Conservation (phyloP, 2,329 filamentous ascomycete species). For the Lasiodiplodia gonubiensis region DNA sequence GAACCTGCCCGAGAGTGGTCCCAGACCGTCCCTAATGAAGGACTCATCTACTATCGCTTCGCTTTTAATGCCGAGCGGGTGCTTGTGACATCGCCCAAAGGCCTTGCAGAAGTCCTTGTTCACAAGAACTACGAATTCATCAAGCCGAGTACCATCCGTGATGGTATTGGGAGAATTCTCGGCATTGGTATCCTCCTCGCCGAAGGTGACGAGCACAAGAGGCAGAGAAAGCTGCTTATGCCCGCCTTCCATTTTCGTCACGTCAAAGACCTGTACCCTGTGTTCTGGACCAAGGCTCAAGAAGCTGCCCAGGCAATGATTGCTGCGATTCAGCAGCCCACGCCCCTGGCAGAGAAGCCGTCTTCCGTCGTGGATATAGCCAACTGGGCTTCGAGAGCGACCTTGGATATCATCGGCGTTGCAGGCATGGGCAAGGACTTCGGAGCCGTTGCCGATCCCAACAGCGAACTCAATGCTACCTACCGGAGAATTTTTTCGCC, state of each 20-base stretch:
- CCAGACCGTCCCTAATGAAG: slow-evolving; percentile 60
- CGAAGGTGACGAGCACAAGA: slow-evolving; percentile 89
- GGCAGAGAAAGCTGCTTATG: slow-evolving; percentile 57
- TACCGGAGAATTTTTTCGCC: slow-evolving; percentile 59
- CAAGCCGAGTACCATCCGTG: slow-evolving; percentile 54
- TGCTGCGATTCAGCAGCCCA: slow-evolving; percentile 35
- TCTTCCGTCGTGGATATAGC: slow-evolving; percentile 50
- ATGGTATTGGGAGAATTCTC: slow-evolving; percentile 66
- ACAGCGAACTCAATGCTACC: slow-evolving; percentile 59
- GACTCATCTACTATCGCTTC: slow-evolving; percentile 59
- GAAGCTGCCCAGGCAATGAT: slow-evolving; percentile 49
- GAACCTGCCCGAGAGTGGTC: slow-evolving; percentile 58
- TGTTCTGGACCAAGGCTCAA: slow-evolving; percentile 56
- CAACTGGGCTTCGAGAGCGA: slow-evolving; percentile 57
- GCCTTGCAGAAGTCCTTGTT: slow-evolving; percentile 56
- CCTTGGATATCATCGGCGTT: slow-evolving; percentile 64
- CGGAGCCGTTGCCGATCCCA: slow-evolving; percentile 55
- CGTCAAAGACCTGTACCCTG: slow-evolving; percentile 56
- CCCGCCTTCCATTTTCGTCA: slow-evolving; percentile 58
- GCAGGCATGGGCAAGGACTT: slow-evolving; percentile 65
- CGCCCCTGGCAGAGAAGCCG: slow-evolving; percentile 32
- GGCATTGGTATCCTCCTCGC: slow-evolving; percentile 77
- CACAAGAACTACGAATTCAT: slow-evolving; percentile 59
- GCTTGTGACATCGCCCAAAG: slow-evolving; percentile 53
- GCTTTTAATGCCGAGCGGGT: slow-evolving; percentile 54